A percentile compares a stretch with the other conserved stretches of the same genome.
Conservation (phyloP, 805 yeast species). For the Komagataella phaffii region DNA sequence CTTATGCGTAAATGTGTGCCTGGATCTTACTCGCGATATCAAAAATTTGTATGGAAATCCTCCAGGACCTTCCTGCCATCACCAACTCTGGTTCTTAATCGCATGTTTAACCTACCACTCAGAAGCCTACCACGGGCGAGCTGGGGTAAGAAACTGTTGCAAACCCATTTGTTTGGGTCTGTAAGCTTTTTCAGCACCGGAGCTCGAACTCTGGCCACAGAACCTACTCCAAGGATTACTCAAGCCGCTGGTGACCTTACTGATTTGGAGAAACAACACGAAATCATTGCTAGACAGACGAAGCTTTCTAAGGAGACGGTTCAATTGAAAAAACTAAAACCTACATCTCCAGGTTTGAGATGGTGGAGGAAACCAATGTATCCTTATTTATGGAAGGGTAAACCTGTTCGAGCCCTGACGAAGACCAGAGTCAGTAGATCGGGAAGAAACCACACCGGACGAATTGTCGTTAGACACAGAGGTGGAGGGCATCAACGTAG, state of each 20-base stretch:
- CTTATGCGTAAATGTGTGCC: not conserved
- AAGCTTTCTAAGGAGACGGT: constrained; percentile 60
- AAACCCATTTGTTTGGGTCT: not conserved
- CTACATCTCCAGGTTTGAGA: constrained; percentile 75
- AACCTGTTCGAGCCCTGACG: constrained; percentile 68
- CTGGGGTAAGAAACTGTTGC: not conserved
- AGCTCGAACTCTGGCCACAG: constrained; percentile 19
- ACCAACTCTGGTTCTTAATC: not conserved
- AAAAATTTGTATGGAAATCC: not conserved
- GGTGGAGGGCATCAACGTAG: constrained; percentile 96
- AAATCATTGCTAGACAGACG: constrained; percentile 54
- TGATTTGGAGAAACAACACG: constrained; percentile 71
- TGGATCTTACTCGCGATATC: not conserved
- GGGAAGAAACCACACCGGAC: constrained; percentile 85
- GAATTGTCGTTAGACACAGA: constrained; percentile 83
- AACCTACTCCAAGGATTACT: constrained; percentile 19
- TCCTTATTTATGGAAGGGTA: constrained; percentile 76
- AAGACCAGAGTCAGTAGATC: constrained; percentile 57
- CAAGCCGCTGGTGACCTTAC: constrained; percentile 39
- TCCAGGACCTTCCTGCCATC: not conserved
- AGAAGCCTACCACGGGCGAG: not conserved
- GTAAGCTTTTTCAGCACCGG: constrained; percentile 8
- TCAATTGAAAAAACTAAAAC: constrained; percentile 61
- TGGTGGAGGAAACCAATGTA: constrained; percentile 85
- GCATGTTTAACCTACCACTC: not conserved